These are phyloP conservation scores for Phalaenopsis equestris DNA, from an alignment of 106 monocot genomes.

Conservation along the genomic window DNA sequence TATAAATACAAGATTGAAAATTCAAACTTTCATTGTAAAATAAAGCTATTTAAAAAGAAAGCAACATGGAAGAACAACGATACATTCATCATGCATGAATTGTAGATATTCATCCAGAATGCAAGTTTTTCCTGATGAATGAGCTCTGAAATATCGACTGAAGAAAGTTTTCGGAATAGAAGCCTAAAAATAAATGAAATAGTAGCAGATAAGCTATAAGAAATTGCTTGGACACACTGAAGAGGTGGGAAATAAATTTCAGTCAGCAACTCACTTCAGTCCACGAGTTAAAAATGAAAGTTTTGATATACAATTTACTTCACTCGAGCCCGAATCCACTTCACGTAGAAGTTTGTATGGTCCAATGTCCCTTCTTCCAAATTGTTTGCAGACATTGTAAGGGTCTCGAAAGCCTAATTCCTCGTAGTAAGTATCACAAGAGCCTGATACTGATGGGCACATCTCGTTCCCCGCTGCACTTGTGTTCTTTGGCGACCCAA, in stretches of 20 bases:
- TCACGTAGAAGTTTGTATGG: not conserved
- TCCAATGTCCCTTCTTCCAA: constrained; percentile 52
- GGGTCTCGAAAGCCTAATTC: constrained; percentile 41
- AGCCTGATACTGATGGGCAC: not conserved
- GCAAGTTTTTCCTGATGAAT: constrained; percentile 89
- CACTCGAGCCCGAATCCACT: not conserved
- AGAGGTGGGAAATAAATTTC: not conserved
- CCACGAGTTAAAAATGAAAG: constrained; percentile 2
- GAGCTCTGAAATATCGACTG: constrained; percentile 54
- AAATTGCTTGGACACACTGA: not conserved
- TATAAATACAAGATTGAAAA: not conserved
- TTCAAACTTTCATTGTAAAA: not conserved
- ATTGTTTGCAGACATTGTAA: constrained; percentile 43
- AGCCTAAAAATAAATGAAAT: constrained; percentile 31
- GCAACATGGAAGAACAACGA: constrained; percentile 2
- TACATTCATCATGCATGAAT: constrained; percentile 99
- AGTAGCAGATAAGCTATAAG: not conserved
- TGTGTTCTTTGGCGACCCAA: not conserved
- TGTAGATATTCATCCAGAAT: constrained; percentile 97
- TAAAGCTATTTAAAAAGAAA: too few relatives aligned
- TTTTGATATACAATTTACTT: not conserved
- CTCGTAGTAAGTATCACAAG: constrained; percentile 6
- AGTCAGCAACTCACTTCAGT: constrained; percentile 8
- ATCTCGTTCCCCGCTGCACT: not conserved
- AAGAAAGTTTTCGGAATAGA: constrained; percentile 51